Conservation (phyloP, 129 eudicot genomes). For the Helianthus tuberosus region DNA sequence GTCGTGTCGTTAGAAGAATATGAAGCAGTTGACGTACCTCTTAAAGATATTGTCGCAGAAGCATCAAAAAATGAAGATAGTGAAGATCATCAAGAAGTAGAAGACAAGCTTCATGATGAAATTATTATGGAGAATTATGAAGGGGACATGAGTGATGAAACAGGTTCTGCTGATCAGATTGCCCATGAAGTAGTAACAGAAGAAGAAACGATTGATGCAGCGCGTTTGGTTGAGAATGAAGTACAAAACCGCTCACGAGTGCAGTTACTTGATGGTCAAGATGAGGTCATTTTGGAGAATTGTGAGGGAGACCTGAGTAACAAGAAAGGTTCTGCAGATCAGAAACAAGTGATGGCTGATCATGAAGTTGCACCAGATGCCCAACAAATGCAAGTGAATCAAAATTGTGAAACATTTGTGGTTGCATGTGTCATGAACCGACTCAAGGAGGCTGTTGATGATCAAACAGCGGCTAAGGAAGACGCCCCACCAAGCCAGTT, state of each 20-base stretch:
- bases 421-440: background rate
- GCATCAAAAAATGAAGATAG: background rate
- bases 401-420: background rate
- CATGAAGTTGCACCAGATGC: conserved; percentile 3
- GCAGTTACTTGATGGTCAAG: too few species aligned
- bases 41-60: background rate
- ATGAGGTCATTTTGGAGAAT: too few species aligned
- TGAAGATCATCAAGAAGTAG: too few species aligned
- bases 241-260: background rate
- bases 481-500: background rate
- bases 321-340: too few species aligned
- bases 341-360: conserved; percentile 6
- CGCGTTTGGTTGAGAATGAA: background rate
- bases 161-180: background rate
- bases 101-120: conserved; percentile 6
- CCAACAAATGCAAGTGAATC: background rate
- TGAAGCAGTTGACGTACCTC: background rate
- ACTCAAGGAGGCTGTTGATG: conserved; percentile 10
- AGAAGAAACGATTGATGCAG: conserved; percentile 19
- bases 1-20: background rate
- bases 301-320: too few species aligned
- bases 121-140: conserved; percentile 15
- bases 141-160: background rate
- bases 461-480: background rate
- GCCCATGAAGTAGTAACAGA: conserved; percentile 9